A percentile compares a stretch with the other conserved stretches of the same genome.
These are phyloP conservation scores for Ascochyta lentis DNA, from an alignment of 2,329 filamentous ascomycete species.

Conservation along the genomic window DNA sequence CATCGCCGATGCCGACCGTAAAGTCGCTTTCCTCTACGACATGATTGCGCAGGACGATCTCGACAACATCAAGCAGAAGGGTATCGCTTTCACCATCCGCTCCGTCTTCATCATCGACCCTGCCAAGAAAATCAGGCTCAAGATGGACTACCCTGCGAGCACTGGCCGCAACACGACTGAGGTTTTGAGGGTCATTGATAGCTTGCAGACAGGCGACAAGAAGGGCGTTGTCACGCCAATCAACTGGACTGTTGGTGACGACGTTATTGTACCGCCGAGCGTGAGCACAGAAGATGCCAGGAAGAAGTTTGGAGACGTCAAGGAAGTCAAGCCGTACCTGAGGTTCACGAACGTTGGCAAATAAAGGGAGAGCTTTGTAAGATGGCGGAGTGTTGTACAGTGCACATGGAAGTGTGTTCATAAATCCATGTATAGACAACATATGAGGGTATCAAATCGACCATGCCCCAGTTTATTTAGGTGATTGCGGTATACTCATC, in stretches of 20 bases:
- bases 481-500: neutral
- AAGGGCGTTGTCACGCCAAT: constrained; percentile 87
- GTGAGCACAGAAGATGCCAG: constrained; percentile 85
- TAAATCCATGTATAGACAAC: neutral
- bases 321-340: constrained; percentile 71
- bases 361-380: constrained; percentile 23
- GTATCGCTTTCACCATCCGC: constrained; percentile 89
- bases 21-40: constrained; percentile 58
- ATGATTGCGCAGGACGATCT: constrained; percentile 61
- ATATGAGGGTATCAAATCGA: constrained; percentile 8
- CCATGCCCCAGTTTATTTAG: neutral
- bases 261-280: constrained; percentile 87
- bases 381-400: neutral
- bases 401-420: neutral
- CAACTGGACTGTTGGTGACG: constrained; percentile 87
- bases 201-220: constrained; percentile 75
- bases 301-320: constrained; percentile 81
- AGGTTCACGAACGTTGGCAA: constrained; percentile 67
- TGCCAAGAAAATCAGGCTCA: constrained; percentile 89
- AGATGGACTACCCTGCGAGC: constrained; percentile 89
- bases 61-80: constrained; percentile 61
- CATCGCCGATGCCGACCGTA: constrained; percentile 58
- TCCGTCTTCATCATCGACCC: constrained; percentile 96
- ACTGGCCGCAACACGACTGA: constrained; percentile 71
- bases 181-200: constrained; percentile 65